phyloP scores from a whole-genome alignment of 2,329 filamentous ascomycete genomes.

The Claviceps arundinis region DNA sequence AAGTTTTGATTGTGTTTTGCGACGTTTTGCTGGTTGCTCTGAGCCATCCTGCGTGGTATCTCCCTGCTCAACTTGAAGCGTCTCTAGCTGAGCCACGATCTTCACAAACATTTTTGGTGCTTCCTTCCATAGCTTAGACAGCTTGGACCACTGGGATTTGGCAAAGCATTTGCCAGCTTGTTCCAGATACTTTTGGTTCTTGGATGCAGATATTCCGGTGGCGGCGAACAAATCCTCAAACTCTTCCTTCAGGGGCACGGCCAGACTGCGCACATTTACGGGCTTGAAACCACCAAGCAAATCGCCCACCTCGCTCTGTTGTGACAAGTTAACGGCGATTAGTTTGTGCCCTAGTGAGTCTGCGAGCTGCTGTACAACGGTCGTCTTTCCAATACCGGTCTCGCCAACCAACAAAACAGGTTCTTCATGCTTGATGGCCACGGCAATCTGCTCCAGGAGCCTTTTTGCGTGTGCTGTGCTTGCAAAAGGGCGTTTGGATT shows the following conservation, averaged over 20 bases:
- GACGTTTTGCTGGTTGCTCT: slow-evolving; percentile 54
- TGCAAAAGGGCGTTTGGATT: slow-evolving; percentile 61
- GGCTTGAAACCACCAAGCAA: slow-evolving; percentile 93
- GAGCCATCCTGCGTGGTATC: slow-evolving; percentile 20
- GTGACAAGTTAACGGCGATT: slow-evolving; percentile 87
- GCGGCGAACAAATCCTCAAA: slow-evolving; percentile 81
- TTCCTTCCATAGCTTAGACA: slow-evolving; percentile 77
- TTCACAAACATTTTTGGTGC: slow-evolving; percentile 77
- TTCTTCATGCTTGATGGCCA: slow-evolving; percentile 72
- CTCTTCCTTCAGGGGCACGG: slow-evolving; percentile 82
- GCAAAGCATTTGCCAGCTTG: slow-evolving; percentile 67
- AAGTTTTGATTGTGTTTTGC: slow-evolving; percentile 53
- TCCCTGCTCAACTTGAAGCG: slow-evolving; percentile 25
- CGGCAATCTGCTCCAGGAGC: slow-evolving; percentile 76
- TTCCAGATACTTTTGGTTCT: slow-evolving; percentile 77
- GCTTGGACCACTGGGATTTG: slow-evolving; percentile 75
- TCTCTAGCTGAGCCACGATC: slow-evolving; percentile 44
- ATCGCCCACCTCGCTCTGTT: slow-evolving; percentile 96
- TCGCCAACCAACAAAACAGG: slow-evolving; percentile 93
- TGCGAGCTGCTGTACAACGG: slow-evolving; percentile 84
- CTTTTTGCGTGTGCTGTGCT: slow-evolving; percentile 75
- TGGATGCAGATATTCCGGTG: slow-evolving; percentile 72
- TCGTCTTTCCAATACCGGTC: slow-evolving; percentile 97
- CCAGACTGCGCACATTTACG: slow-evolving; percentile 75
- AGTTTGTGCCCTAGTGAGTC: slow-evolving; percentile 74